Base-by-base conservation (phyloP, 805 yeast genomes). In the Danielia reshetovae region DNA sequence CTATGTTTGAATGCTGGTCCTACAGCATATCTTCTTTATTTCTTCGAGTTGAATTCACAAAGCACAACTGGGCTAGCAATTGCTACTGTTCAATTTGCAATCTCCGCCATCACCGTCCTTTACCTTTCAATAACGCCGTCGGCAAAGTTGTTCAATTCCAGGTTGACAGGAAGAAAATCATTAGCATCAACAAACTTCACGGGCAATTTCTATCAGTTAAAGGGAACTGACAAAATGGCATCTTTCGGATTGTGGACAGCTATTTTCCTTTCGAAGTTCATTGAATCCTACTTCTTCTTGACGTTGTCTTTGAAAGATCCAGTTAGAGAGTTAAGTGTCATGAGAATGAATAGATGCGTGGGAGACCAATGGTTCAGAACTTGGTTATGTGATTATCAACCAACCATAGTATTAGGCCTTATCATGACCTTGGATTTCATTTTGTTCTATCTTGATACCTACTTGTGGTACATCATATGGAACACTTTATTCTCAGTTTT, bases 261-360 rank as follows among this genome's bases (percentile, higher is more conserved):
- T 1, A 81, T 85, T 0, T 83, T 84, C 45, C 43, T 69, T 6
- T 78, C 85, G 3, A 85, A 85, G 51, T 80, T 77, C 45, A 46
- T 74, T 31, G 99, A 93, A 71, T 93, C 98, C 28, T 94, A 93
- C 66, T 85, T 72, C 77, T 93, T 89, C 68, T 74, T 93, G 76
- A 79, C 84, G 43, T 70, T 87, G 56, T 85, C 97, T 6, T 59
- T 93, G 43, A 81, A 93, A 38, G 93, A 81, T 44, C 88, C 94
- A 0, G 66, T 85, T 3, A 62, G 89, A 35, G 90, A 82, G 42
- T 62, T 85, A 30, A 72, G 78, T 18, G 59, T 70, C 2, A 70
- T 85, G 67, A 65, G 62, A 28, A 57, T 78, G 45, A 60, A 65
- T 8, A n/a, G n/a, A n/a, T 85, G 94, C 52, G 57, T 66, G 8